phyloP scores from a whole-genome alignment of 2,329 filamentous ascomycete genomes.

The Furcasterigmium furcatum region DNA sequence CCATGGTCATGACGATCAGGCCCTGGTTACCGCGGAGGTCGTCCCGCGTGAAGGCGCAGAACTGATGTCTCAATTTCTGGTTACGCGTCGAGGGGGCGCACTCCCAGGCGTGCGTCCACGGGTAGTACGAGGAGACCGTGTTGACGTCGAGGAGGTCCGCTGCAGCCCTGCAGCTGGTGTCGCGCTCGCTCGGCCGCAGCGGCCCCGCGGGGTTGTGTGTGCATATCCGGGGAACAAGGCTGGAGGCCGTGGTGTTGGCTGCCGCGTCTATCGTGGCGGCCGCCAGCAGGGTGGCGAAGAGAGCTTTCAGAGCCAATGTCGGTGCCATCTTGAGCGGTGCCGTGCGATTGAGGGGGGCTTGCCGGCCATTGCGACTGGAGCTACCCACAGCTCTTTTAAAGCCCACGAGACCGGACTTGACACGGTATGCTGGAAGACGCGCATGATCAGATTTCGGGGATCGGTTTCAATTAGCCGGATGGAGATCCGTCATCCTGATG shows the following conservation, averaged over 20 bases:
- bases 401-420: neutral
- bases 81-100: constrained; percentile 5
- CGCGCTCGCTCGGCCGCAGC: neutral
- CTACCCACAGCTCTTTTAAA: neutral
- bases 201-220: neutral
- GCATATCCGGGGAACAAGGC: neutral
- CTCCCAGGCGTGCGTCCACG: constrained; percentile 10
- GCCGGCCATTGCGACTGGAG: neutral
- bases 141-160: neutral
- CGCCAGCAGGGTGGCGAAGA: neutral
- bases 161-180: neutral
- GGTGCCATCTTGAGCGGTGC: neutral
- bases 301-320: neutral
- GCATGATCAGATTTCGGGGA: neutral
- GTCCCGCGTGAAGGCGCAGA: constrained; percentile 11
- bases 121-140: neutral
- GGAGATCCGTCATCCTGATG: constrained; percentile 1
- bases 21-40: constrained; percentile 8
- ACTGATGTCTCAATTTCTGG: neutral
- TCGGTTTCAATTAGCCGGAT: neutral
- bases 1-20: constrained; percentile 8
- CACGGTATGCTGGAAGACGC: constrained; percentile 1
- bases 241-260: constrained; percentile 2
- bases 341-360: neutral
- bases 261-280: neutral